Percentiles rank a stretch among this genome's conserved stretches.
Evolutionary conservation across 495 filamentous ascomycete genomes (phyloP).

Genomic region (Hypoxylon fragiforme): DNA sequence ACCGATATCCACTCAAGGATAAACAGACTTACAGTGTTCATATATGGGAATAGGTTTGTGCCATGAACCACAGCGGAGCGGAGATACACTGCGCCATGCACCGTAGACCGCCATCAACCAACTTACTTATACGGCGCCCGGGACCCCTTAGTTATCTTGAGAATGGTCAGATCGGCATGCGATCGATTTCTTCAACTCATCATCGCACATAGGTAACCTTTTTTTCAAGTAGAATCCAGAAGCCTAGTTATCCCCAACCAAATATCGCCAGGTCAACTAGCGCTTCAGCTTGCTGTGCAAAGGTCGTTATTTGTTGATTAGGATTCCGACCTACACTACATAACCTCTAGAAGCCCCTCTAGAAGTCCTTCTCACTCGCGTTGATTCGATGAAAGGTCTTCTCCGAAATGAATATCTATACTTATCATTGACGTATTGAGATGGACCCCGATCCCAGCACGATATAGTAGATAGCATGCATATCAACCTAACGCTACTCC

Average conservation of each 20-base stretch:
- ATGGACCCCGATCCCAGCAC: constrained; percentile 23
- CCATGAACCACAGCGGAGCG: constrained; percentile 9
- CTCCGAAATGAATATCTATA: constrained; percentile 8
- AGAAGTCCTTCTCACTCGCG: neutral
- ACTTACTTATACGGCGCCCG: neutral
- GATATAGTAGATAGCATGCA: constrained; percentile 33
- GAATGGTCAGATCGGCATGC: constrained; percentile 28
- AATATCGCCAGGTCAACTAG: neutral
- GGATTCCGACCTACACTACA: constrained; percentile 5
- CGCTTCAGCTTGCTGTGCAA: constrained; percentile 14
- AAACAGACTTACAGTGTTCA: constrained; percentile 8
- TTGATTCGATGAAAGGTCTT: constrained; percentile 24
- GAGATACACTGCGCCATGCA: constrained; percentile 10
- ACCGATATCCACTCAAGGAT: neutral
- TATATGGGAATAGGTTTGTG: constrained; percentile 8
- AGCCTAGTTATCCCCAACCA: neutral
- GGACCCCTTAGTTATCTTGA: neutral
- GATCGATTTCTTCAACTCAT: constrained; percentile 13
- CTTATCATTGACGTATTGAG: constrained; percentile 16
- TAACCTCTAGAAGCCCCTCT: neutral
- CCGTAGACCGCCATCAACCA: constrained; percentile 6
- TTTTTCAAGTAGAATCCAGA: too few relatives aligned
- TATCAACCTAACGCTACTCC: constrained; percentile 31
- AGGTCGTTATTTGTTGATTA: constrained; percentile 23
- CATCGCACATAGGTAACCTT: neutral